These are phyloP conservation scores for Spergularia azorica DNA, from an alignment of 179 eudicot species.

Conservation along the genomic window DNA sequence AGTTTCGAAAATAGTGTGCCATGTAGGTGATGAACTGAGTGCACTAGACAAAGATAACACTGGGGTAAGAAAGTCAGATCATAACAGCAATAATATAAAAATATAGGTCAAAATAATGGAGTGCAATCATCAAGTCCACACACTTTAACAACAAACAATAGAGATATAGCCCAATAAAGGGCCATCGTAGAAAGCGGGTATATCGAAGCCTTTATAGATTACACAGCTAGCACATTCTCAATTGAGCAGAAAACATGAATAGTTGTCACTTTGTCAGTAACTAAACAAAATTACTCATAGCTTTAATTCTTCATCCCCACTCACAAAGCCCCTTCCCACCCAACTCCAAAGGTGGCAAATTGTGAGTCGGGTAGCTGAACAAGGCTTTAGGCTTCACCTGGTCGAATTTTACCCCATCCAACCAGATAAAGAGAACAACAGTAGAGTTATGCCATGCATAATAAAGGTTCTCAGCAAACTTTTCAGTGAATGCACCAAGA, in stretches of 20 bases:
- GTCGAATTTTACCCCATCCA: background rate
- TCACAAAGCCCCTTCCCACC: background rate
- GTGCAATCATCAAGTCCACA: background rate
- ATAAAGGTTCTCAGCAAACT: background rate
- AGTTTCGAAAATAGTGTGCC: background rate
- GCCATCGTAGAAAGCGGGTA: background rate
- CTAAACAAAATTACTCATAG: background rate
- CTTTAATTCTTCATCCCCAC: background rate
- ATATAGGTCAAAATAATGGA: background rate
- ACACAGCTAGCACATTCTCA: background rate
- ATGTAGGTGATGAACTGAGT: background rate
- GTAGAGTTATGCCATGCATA: background rate
- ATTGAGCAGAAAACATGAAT: no score
- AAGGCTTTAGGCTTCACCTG: background rate
- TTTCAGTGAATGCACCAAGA: background rate
- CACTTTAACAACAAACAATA: background rate
- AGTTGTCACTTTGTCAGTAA: background rate
- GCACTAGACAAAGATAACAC: background rate
- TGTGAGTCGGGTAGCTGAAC: background rate
- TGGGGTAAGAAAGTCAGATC: background rate
- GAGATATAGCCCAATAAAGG: background rate
- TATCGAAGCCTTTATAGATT: background rate
- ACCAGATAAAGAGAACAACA: background rate
- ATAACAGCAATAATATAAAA: background rate
- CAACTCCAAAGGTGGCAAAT: background rate